phyloP scores from a whole-genome alignment of 352 stramenopile species.

The Pythium chondricola region DNA sequence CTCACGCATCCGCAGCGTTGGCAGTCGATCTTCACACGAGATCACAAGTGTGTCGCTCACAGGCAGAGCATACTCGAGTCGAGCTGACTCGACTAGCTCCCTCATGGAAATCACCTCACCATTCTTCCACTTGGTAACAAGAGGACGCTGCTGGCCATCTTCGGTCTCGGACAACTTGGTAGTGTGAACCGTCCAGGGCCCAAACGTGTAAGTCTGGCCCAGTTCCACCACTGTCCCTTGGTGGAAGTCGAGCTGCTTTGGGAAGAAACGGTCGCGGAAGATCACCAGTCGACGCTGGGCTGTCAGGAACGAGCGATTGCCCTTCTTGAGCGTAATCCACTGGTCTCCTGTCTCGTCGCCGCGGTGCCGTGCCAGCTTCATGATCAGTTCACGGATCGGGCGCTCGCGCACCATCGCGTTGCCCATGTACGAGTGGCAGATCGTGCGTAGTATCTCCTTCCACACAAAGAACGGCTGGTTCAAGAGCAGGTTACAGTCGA shows the following conservation, averaged over 20 bases:
- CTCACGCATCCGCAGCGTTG: slow-evolving; percentile 47
- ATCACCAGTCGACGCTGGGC: slow-evolving; percentile 58
- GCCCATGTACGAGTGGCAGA: slow-evolving; percentile 77
- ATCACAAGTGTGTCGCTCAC: slow-evolving; percentile 34
- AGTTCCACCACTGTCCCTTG: slow-evolving; percentile 18
- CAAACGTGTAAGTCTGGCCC: slow-evolving; percentile 41
- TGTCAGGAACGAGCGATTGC: slow-evolving; percentile 72
- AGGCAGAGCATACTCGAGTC: slow-evolving; percentile 58
- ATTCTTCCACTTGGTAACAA: slow-evolving; percentile 20
- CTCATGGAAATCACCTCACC: slow-evolving; percentile 42
- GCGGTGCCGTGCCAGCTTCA: slow-evolving; percentile 51
- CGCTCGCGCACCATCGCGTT: slow-evolving; percentile 84
- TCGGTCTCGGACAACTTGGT: slow-evolving; percentile 12
- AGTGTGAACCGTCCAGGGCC: slow-evolving; percentile 45
- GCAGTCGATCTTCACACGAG: slow-evolving; percentile 44
- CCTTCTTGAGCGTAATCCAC: slow-evolving; percentile 84
- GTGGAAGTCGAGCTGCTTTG: slow-evolving; percentile 18
- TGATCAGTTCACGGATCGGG: slow-evolving; percentile 66
- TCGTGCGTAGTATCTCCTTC: slow-evolving; percentile 78
- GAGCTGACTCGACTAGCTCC: slow-evolving; percentile 43
- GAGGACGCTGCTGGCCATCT: slow-evolving; percentile 5
- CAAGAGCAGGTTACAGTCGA: slow-evolving; percentile 47
- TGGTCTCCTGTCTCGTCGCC: slow-evolving; percentile 32
- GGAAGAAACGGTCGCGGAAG: slow-evolving; percentile 77
- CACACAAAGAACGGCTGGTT: slow-evolving; percentile 79